Percentiles rank a stretch among this genome's conserved stretches.
phyloP scores from a whole-genome alignment of 2,329 filamentous ascomycete species.

The Colletotrichum horii region DNA sequence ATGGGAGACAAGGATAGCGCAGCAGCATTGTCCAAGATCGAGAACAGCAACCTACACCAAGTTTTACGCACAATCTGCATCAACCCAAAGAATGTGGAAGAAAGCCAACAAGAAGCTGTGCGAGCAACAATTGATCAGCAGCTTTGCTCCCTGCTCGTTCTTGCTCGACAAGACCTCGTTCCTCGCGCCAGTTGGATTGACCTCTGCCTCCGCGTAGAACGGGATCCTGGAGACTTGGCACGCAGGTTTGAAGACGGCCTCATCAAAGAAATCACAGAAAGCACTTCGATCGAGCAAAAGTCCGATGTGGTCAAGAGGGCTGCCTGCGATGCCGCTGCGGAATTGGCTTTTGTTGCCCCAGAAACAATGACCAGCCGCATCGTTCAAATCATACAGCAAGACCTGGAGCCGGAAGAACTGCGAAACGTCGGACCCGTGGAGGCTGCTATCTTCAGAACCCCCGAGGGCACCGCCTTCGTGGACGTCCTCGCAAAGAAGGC shows the following conservation, averaged over 20 bases:
- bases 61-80: conserved; percentile 69
- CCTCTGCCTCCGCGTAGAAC: conserved; percentile 76
- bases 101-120: conserved; percentile 44
- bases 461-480: conserved; percentile 85
- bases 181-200: conserved; percentile 88
- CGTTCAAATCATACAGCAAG: conserved; percentile 73
- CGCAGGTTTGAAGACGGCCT: conserved; percentile 66
- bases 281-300: conserved; percentile 55
- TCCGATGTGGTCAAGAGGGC: conserved; percentile 62
- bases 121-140: conserved; percentile 58
- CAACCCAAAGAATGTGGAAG: conserved; percentile 55
- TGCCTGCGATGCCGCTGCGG: conserved; percentile 84
- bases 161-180: conserved; percentile 80
- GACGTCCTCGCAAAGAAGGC: conserved; percentile 89
- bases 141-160: conserved; percentile 76
- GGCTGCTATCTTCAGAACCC: conserved; percentile 89
- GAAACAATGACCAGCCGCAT: conserved; percentile 79
- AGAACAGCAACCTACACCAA: conserved; percentile 66
- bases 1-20: conserved; percentile 79
- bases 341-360: conserved; percentile 92
- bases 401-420: conserved; percentile 75
- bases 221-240: conserved; percentile 84
- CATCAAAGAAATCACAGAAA: conserved; percentile 67
- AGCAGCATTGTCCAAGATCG: conserved; percentile 68
- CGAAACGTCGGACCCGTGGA: conserved; percentile 81